Base-by-base conservation (phyloP, 2,329 filamentous ascomycete species). In the Ophiognomonia clavigignenti-juglandacearum region DNA sequence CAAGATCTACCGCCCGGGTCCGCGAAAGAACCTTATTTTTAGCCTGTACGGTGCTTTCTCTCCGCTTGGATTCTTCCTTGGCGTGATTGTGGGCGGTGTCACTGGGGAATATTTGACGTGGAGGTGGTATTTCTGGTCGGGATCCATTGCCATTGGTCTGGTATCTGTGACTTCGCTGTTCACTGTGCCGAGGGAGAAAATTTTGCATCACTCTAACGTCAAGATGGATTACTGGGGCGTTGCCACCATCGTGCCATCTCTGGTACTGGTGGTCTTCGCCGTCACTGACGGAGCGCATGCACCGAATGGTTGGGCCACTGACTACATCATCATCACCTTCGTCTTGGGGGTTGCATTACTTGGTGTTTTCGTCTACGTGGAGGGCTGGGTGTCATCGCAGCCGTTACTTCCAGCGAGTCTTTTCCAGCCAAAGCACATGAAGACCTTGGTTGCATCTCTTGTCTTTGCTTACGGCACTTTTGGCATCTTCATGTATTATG, bases 281-380 rank as follows among this genome's bases (percentile, higher is more conserved):
- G 77, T 93, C 43, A 90, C 86, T 0, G 83, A 88, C 39, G 83
- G 82, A 7, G 77, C 82, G 0, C 80, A 88, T 60, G 85, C 85
- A 0, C 76, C 82, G 0, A 61, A 80, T 3, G 79, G 83, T 2
- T 92, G 87, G 86, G 69, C 64, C n/a, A 88, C 83, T 0, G 83
- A 85, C 1, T 88, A 89, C 54, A 82, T 92, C 31, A 77, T 78
- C 34, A 68, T 82, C 9, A 79, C 81, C 0, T 76, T 92, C 39
- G 66, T 82, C 3, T 32, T 85, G 1, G 87, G 87, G 0, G 65
- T 75, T 6, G 47, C 87, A 0, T 63, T 85, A 7, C 68, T 93
- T 1, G 66, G 64, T 1, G 65, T 67, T 0, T 80, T 85, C 10
- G 70, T 84, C 6, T 91, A 88, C 51, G 71, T 91, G 3, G 85